Percentiles rank a stretch among this genome's conserved stretches.
phyloP scores from a whole-genome alignment of 805 yeast genomes.

The Jamesozyma jinghongensis region DNA sequence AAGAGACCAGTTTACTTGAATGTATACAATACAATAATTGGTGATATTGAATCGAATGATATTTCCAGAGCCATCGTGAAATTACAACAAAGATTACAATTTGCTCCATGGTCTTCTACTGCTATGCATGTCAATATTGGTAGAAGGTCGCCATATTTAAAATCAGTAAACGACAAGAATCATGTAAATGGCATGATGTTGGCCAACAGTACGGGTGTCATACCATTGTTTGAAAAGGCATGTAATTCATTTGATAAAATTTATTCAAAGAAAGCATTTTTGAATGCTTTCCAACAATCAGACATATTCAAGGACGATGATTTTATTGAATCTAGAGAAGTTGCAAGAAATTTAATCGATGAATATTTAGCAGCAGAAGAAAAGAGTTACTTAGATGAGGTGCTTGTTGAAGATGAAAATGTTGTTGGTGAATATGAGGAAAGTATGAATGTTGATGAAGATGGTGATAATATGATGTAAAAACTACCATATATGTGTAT shows the following conservation, averaged over 20 bases:
- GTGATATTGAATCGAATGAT: slow-evolving; percentile 53
- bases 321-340: slow-evolving; percentile 67
- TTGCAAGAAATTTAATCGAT: slow-evolving; percentile 64
- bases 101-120: slow-evolving; percentile 81
- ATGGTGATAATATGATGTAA: slow-evolving; percentile 20
- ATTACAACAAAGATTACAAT: slow-evolving; percentile 57
- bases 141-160: slow-evolving; percentile 51
- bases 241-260: slow-evolving; percentile 72
- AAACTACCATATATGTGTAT: background rate
- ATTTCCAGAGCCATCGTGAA: slow-evolving; percentile 56
- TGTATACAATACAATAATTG: slow-evolving; percentile 61
- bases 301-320: slow-evolving; percentile 43
- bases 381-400: slow-evolving; percentile 36
- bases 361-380: slow-evolving; percentile 69
- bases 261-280: slow-evolving; percentile 71
- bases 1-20: slow-evolving; percentile 52
- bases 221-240: slow-evolving; percentile 54
- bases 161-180: slow-evolving; percentile 27
- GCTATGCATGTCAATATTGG: slow-evolving; percentile 74
- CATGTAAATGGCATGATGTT: slow-evolving; percentile 73
- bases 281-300: slow-evolving; percentile 58
- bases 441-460: slow-evolving; percentile 18
- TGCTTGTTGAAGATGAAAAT: slow-evolving; percentile 31
- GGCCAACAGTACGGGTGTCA: slow-evolving; percentile 71
- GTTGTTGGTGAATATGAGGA: slow-evolving; percentile 18